Conservation (phyloP, 306 rosid genomes). For the Oxytropis ochrocephala region DNA sequence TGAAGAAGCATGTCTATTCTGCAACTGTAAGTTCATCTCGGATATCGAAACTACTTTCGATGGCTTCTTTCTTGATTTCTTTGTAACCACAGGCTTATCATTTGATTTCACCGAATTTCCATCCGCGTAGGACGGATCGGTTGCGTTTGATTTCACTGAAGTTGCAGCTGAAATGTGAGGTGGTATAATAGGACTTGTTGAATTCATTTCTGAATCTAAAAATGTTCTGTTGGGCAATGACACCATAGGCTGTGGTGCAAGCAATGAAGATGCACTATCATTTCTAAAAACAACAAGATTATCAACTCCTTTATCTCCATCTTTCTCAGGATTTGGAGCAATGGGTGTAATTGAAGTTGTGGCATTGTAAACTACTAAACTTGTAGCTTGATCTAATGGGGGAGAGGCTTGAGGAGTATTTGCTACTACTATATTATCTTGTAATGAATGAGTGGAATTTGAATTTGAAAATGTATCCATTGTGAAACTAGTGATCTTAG, state of each 20-base stretch:
- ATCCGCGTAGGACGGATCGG: neutral
- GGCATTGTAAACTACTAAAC: slow-evolving; percentile 1
- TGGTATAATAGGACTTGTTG: slow-evolving; percentile 21
- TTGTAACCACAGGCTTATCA: slow-evolving; percentile 10
- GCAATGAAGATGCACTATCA: slow-evolving; percentile 13
- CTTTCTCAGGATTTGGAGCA: slow-evolving; percentile 19
- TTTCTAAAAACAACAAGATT: neutral
- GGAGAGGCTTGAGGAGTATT: slow-evolving; percentile 25
- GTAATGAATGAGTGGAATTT: slow-evolving; percentile 19
- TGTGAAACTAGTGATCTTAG: slow-evolving; percentile 34
- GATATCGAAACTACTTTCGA: slow-evolving; percentile 53
- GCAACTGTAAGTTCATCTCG: slow-evolving; percentile 60
- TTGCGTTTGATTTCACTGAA: slow-evolving; percentile 16
- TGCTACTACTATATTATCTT: slow-evolving; percentile 17
- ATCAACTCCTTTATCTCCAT: slow-evolving; percentile 17
- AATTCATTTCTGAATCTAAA: slow-evolving; percentile 19
- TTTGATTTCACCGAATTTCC: slow-evolving; percentile 32
- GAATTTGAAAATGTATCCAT: slow-evolving; percentile 35
- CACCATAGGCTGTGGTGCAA: slow-evolving; percentile 23
- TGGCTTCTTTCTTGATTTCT: slow-evolving; percentile 32
- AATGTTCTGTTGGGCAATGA: slow-evolving; percentile 22
- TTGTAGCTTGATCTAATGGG: slow-evolving; percentile 26
- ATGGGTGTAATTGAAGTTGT: slow-evolving; percentile 2
- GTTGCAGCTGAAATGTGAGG: slow-evolving; percentile 20
- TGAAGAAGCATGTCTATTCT: slow-evolving; percentile 38